Percentiles rank a stretch among this genome's conserved stretches.
Conservation (phyloP, 169 alveolate species). For the Amoebophrya sp. region DNA sequence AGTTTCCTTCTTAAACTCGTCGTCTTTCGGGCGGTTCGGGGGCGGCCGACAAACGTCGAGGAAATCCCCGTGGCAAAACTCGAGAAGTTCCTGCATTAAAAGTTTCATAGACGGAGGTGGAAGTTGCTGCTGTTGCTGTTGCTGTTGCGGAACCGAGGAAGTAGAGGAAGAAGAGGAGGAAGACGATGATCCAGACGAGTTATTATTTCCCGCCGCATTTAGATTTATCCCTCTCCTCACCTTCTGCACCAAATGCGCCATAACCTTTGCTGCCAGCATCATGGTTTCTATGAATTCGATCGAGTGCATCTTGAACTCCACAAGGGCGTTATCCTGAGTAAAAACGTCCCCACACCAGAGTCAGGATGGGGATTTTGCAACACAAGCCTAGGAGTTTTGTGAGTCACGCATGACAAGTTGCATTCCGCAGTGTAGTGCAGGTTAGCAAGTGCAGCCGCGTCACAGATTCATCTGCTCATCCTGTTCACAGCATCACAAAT, state of each 20-base stretch:
- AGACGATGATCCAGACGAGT: too few relatives aligned
- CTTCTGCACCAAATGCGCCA: background rate
- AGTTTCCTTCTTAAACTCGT: background rate
- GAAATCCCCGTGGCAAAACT: background rate
- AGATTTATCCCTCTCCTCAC: background rate
- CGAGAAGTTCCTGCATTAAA: background rate
- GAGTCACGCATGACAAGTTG: too few relatives aligned
- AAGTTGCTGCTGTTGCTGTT: too few relatives aligned
- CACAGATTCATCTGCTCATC: too few relatives aligned
- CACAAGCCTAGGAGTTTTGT: too few relatives aligned
- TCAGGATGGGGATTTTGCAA: too few relatives aligned
- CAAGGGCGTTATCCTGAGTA: too few relatives aligned
- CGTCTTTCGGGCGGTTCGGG: background rate
- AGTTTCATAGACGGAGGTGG: background rate
- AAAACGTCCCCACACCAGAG: too few relatives aligned
- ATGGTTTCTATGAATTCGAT: background rate
- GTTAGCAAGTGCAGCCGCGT: too few relatives aligned
- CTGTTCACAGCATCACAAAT: too few relatives aligned
- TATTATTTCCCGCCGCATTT: background rate
- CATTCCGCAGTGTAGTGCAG: too few relatives aligned
- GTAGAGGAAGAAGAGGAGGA: background rate
- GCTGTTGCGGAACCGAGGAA: too few relatives aligned
- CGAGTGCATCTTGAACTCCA: background rate
- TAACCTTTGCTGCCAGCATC: background rate
- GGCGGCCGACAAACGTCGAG: background rate